Evolutionary conservation across 176 grass and related monocot species (phyloP), one percentile per base, ranked within the genome.

Genomic region (Phragmites australis): DNA sequence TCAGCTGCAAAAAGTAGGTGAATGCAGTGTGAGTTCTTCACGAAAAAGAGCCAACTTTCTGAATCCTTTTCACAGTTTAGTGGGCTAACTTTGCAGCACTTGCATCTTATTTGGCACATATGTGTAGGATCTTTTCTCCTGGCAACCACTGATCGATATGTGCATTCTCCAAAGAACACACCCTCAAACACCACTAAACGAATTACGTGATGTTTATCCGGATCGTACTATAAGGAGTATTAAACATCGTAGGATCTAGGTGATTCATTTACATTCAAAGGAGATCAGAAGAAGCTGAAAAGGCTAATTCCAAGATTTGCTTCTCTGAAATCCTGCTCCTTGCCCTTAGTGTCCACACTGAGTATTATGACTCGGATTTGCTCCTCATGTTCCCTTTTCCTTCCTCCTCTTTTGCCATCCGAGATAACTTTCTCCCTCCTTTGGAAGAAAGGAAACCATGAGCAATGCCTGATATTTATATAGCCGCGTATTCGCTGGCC

Each of bases 401-500:
- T 63, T 60, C 39, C 84, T 1, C 31, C 23, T 32, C 59, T 80
- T 26, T 40, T 27, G 85, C 19, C 78, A 87, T 52, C n/a, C 4
- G 18, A 70, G 52, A 59, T 59, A 32, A 26, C 63, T 67, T 66
- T 86, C 51, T 12, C 42, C 84, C 23, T 46, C 40, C 22, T 53
- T 18, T 6, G 51, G 5, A 25, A 47, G 32, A 71, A 83, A 83
- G 74, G 39, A 56, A 73, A 30, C 80, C 26, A 34, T 8, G 30
- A 29, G 8, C 65, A 55, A 70, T 30, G 19, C 47, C 67, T 17
- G 55, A 34, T 75, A 47, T 72, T 45, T 65, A 81, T 84, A 74
- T 61, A 77, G 19, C 50, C 21, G 8, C 0, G 72, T 16, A 45
- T 6, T 43, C 23, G 5, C 48, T 13, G 32, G 44, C 74, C 59